Percentiles rank a stretch among this genome's conserved stretches.
Evolutionary conservation across 2,329 filamentous ascomycete species (phyloP).

Genomic region (Penicillium olsonii): DNA sequence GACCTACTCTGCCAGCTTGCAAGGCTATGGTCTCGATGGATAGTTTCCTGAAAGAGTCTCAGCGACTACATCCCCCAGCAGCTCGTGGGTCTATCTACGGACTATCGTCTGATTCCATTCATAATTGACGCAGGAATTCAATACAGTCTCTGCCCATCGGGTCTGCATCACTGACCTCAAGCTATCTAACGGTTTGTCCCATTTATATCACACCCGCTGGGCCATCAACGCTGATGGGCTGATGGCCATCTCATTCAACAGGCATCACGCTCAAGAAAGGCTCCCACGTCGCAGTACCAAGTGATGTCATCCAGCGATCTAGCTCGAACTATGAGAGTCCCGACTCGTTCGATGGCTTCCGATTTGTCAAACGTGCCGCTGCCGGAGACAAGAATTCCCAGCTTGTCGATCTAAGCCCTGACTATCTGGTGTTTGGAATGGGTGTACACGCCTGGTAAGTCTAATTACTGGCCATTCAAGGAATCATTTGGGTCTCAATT

Average conservation of each 20-base stretch:
- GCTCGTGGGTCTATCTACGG: slow-evolving; percentile 19
- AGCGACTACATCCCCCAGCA: slow-evolving; percentile 24
- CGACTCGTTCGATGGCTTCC: slow-evolving; percentile 21
- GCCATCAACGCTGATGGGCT: neutral
- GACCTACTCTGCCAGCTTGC: slow-evolving; percentile 15
- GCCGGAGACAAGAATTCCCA: slow-evolving; percentile 15
- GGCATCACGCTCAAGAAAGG: slow-evolving; percentile 21
- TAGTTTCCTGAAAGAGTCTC: slow-evolving; percentile 26
- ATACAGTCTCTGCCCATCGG: slow-evolving; percentile 24
- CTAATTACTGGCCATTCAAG: neutral
- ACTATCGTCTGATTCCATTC: neutral
- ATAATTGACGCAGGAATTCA: neutral
- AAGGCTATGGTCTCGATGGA: slow-evolving; percentile 21
- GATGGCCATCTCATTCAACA: neutral
- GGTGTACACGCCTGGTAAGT: slow-evolving; percentile 24
- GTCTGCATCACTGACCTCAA: slow-evolving; percentile 17
- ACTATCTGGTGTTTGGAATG: slow-evolving; percentile 27
- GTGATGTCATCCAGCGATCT: slow-evolving; percentile 18
- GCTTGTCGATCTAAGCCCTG: slow-evolving; percentile 23
- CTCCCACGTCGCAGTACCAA: slow-evolving; percentile 23
- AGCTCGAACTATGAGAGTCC: slow-evolving; percentile 16
- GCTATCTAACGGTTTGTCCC: slow-evolving; percentile 22
- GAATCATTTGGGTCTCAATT: neutral
- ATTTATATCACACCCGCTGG: neutral
- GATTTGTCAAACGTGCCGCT: slow-evolving; percentile 20